Conservation (phyloP, 2,329 filamentous ascomycete genomes). For the Sclerotinia minor region DNA sequence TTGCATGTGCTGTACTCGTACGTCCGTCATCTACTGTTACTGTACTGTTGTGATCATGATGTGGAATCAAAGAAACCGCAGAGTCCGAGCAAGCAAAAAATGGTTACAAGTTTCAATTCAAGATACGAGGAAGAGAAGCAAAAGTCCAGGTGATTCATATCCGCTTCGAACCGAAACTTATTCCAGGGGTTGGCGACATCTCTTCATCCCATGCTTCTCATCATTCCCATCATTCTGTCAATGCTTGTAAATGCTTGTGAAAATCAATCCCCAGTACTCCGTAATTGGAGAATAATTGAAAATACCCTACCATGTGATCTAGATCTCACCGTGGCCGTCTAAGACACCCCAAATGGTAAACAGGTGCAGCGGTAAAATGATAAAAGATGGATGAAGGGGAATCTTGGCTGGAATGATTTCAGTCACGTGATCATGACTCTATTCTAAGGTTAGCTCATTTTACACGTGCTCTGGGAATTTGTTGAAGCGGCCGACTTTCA, state of each 20-base stretch:
- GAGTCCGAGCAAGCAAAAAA: neutral
- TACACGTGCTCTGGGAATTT: constrained; percentile 7
- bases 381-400: neutral
- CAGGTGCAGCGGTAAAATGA: constrained; percentile 5
- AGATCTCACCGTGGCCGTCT: constrained; percentile 1
- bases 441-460: neutral
- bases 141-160: constrained; percentile 19
- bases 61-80: neutral
- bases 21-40: neutral
- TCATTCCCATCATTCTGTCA: neutral
- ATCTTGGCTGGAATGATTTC: neutral
- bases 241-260: neutral
- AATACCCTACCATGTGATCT: neutral
- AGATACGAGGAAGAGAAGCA: neutral
- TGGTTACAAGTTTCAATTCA: neutral
- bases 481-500: constrained; percentile 19
- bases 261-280: neutral
- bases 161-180: neutral
- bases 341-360: constrained; percentile 2
- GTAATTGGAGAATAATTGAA: neutral
- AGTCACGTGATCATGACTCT: neutral
- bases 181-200: neutral
- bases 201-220: neutral
- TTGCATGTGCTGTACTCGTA: constrained; percentile 14
- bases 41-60: constrained; percentile 2